Base-by-base conservation (phyloP, 75 land plant genomes). In the Chamaecyparis obtusa region DNA sequence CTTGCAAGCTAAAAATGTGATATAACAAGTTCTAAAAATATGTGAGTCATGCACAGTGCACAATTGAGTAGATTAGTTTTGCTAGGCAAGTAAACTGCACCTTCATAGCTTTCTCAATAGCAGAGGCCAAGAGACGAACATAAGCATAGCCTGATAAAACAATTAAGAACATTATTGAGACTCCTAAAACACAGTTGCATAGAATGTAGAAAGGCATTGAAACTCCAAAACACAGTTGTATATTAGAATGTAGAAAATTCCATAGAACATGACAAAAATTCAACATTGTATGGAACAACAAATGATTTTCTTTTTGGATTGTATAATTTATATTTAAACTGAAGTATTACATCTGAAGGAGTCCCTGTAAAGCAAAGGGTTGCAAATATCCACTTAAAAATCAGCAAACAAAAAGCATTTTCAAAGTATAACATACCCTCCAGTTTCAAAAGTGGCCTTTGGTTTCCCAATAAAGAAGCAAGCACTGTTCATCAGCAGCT, bases 71-170 rank as follows among this genome's bases (percentile, higher is more conserved):
- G 41, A 89, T 10, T 21, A 86, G 48, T 14, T 82, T 7, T 77
- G 15, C 44, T 6, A 10, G 44, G 43, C 9, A 21, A 87, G 67
- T 24, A 78, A 78, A 54, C 27, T 21, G 41, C 92, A 98, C 99
- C 96, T 92, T 94, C 88, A 98, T 88, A 60, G 99, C 97, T 82
- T 95, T 98, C 88, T 98, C 99, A 81, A 98, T 78, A 32, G 95
- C 91, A 85, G 86, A 90, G 85, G 92, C 91, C 69, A 96, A 36
- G 84, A 83, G 64, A 74, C 92, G 89, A 24, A 78, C 88, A 84
- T 71, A 92, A 87, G 91, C 86, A 83, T 88, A 88, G 64, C 89
- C 99, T 97, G 83, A 24, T 85, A 16, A 71, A 85, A 43, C 83
- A 81, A 81, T 81, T 11, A 36, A 74, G 15, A 74, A 74, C 76